Evolutionary conservation across 345 rosid species (phyloP).

Genomic region (Eucalyptus coolabah): DNA sequence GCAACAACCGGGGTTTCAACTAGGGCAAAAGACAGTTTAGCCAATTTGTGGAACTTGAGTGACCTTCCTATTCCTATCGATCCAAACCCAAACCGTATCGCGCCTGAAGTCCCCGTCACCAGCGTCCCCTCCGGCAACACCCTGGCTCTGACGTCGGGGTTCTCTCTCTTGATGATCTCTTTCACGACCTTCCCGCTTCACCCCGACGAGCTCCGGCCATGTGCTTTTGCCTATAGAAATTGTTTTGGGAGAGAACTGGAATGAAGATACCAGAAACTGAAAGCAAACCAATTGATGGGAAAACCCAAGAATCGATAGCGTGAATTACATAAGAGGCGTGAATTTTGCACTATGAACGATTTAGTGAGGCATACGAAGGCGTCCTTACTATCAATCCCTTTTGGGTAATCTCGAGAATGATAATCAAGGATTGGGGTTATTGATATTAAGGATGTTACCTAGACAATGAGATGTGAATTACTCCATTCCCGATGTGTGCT

Average conservation of each 20-base stretch:
- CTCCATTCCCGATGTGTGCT: background rate
- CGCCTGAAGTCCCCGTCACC: background rate
- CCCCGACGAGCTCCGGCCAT: background rate
- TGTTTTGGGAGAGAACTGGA: background rate
- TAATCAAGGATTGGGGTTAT: background rate
- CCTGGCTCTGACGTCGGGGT: background rate
- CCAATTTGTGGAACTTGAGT: background rate
- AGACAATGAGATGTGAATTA: background rate
- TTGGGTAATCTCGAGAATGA: background rate
- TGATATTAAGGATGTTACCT: background rate
- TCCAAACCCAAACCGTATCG: background rate
- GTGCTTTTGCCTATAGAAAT: background rate
- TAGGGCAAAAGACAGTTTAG: background rate
- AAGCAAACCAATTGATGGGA: background rate
- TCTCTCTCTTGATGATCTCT: background rate
- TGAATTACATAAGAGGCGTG: background rate
- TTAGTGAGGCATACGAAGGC: background rate
- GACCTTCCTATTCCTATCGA: background rate
- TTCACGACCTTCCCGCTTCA: background rate
- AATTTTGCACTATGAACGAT: background rate
- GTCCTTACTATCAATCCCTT: background rate
- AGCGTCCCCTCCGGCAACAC: background rate
- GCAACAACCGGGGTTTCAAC: background rate
- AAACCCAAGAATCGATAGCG: background rate
- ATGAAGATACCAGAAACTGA: background rate